Evolutionary conservation across 805 yeast genomes (phyloP).

Genomic region (Maudiozyma turicensis): DNA sequence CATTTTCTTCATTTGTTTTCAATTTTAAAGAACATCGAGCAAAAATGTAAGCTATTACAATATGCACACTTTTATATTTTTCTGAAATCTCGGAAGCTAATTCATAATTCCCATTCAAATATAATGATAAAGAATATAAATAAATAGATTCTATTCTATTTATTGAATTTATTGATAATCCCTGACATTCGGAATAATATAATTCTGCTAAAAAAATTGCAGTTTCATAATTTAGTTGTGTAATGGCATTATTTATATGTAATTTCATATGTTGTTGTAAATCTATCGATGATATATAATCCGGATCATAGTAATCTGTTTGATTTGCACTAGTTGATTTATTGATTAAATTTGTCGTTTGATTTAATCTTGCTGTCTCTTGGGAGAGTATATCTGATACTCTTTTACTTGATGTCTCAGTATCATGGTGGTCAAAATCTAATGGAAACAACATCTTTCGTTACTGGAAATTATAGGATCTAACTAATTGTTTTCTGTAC

Average conservation of each 20-base stretch:
- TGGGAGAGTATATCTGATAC: not conserved
- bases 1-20: conserved; percentile 10
- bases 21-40: conserved; percentile 45
- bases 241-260: conserved; percentile 15
- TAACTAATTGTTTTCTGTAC: too few species aligned
- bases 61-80: conserved; percentile 37
- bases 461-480: too few species aligned
- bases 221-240: conserved; percentile 33
- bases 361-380: not conserved
- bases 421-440: not conserved
- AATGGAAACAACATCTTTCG: not conserved
- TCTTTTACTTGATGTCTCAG: not conserved
- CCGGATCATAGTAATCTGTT: conserved; percentile 2
- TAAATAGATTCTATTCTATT: conserved; percentile 50
- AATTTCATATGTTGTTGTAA: conserved; percentile 6
- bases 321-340: not conserved
- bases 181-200: conserved; percentile 46
- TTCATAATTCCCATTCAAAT: conserved; percentile 47
- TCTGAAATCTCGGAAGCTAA: conserved; percentile 44
- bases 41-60: conserved; percentile 69
- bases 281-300: conserved; percentile 1
- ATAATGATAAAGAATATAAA: conserved; percentile 59
- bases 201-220: conserved; percentile 87
- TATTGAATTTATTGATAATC: conserved; percentile 5
- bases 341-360: not conserved